Evolutionary conservation across 441 rosid species (phyloP).

Genomic region (Brassica hybrid): DNA sequence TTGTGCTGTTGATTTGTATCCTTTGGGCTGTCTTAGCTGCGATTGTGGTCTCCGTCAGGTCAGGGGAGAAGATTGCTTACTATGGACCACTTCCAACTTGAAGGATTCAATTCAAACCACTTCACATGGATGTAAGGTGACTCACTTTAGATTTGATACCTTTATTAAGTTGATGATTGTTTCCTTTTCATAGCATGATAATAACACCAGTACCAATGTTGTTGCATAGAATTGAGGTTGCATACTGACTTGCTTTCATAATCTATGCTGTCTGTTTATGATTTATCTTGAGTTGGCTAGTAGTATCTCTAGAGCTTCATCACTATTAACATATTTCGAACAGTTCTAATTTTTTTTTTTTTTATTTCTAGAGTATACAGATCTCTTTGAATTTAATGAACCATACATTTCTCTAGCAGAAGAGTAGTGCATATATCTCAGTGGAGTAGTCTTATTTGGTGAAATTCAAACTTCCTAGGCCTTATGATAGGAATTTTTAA

Average conservation of each 20-base stretch:
- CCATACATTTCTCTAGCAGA: background rate
- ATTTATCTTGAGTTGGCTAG: background rate
- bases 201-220: constrained; percentile 5
- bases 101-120: background rate
- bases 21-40: constrained; percentile 37
- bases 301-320: constrained; percentile 7
- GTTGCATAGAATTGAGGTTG: constrained; percentile 9
- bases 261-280: constrained; percentile 1
- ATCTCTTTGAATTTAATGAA: background rate
- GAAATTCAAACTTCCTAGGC: constrained; percentile 6
- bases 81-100: constrained; percentile 40
- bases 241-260: constrained; percentile 10
- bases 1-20: constrained; percentile 28
- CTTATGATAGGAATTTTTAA: constrained; percentile 4
- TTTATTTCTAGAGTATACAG: background rate
- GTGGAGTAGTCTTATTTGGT: background rate
- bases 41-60: constrained; percentile 34
- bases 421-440: background rate
- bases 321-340: constrained; percentile 14
- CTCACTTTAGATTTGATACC: constrained; percentile 19
- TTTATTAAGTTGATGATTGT: background rate
- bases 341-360: background rate
- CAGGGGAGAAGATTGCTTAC: constrained; percentile 25
- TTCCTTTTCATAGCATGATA: background rate
- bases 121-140: constrained; percentile 18